These are phyloP conservation scores for Hirschioporus abietinus DNA, from an alignment of 768 basidiomycete genomes.

Conservation along the genomic window DNA sequence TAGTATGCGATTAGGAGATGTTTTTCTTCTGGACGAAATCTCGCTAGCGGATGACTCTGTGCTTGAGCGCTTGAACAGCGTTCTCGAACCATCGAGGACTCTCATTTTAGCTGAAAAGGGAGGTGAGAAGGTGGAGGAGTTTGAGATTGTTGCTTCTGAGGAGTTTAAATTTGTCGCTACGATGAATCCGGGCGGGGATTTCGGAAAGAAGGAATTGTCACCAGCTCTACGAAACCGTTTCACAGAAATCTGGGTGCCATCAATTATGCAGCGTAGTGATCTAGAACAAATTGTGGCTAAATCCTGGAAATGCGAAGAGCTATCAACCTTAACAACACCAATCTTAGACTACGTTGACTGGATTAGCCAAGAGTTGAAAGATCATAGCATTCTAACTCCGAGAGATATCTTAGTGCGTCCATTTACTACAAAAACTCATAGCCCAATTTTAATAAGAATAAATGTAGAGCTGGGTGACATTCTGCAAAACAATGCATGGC, in stretches of 20 bases:
- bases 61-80: constrained; percentile 93
- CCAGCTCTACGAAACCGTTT: constrained; percentile 96
- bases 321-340: constrained; percentile 50
- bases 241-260: constrained; percentile 98
- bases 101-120: constrained; percentile 93
- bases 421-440: neutral
- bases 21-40: constrained; percentile 93
- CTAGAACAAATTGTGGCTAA: constrained; percentile 69
- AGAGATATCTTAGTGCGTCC: constrained; percentile 80
- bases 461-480: constrained; percentile 84
- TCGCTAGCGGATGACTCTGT: constrained; percentile 98
- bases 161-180: constrained; percentile 90
- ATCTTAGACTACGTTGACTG: constrained; percentile 80
- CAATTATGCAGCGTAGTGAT: constrained; percentile 68
- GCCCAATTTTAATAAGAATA: constrained; percentile 7
- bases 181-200: constrained; percentile 99
- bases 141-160: constrained; percentile 56
- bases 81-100: constrained; percentile 84
- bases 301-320: constrained; percentile 54
- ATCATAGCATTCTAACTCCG: constrained; percentile 64
- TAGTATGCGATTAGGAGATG: constrained; percentile 80
- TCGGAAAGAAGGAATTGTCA: constrained; percentile 97
- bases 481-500: constrained; percentile 60
- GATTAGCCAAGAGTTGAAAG: constrained; percentile 59
- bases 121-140: constrained; percentile 63